Evolutionary conservation across 1,139 yeast genomes (phyloP).

Genomic region (Geotrichum macrosporum): DNA sequence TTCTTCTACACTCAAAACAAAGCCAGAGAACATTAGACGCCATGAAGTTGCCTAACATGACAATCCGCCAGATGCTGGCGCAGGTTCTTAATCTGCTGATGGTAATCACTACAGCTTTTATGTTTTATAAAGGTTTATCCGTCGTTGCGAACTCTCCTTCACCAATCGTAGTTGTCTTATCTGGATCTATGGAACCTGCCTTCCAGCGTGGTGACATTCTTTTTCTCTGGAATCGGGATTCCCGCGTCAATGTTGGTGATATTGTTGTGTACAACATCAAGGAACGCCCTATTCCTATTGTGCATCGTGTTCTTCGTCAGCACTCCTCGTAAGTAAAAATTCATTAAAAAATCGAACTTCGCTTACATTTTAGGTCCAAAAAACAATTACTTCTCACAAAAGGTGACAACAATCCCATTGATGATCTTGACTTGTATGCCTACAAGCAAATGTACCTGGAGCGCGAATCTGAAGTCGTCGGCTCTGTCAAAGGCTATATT

Average conservation of each 20-base stretch:
- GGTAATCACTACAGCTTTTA: conserved; percentile 82
- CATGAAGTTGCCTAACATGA: conserved; percentile 22
- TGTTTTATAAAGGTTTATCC: conserved; percentile 84
- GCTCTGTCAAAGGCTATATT: conserved; percentile 84
- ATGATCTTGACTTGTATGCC: conserved; percentile 83
- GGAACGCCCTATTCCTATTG: conserved; percentile 84
- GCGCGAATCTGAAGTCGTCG: conserved; percentile 72
- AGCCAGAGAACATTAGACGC: background rate
- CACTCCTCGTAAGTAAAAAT: conserved; percentile 43
- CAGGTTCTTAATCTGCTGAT: conserved; percentile 69
- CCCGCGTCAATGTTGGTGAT: conserved; percentile 75
- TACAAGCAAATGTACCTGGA: conserved; percentile 71
- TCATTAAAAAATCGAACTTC: conserved; percentile 23
- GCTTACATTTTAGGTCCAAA: conserved; percentile 28
- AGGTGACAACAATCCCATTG: conserved; percentile 93
- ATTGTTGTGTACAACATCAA: conserved; percentile 89
- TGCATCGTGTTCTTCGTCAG: conserved; percentile 87
- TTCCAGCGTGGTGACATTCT: conserved; percentile 96
- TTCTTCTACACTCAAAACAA: too few relatives aligned
- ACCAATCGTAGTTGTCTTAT: conserved; percentile 92
- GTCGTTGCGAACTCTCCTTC: conserved; percentile 78
- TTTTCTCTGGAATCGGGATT: conserved; percentile 82
- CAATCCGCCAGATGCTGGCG: conserved; percentile 37
- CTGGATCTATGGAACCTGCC: conserved; percentile 99
- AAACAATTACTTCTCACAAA: conserved; percentile 82